Evolutionary conservation across 2,329 filamentous ascomycete genomes (phyloP).

Genomic region (Hyphodiscus sp.): DNA sequence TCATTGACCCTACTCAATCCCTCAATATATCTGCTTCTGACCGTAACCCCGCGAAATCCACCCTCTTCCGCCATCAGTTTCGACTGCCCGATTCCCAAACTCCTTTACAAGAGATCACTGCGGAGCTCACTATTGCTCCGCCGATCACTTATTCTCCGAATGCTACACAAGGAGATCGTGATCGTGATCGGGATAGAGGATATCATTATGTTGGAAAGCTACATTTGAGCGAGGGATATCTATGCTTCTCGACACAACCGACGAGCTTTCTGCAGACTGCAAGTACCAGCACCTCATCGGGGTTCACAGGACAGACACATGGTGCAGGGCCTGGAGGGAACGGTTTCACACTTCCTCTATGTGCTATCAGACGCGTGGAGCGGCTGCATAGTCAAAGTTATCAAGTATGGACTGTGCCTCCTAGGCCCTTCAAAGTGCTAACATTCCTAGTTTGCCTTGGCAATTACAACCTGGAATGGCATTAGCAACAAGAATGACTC

Average conservation of each 20-base stretch:
- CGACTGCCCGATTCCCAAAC: constrained; percentile 88
- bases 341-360: constrained; percentile 91
- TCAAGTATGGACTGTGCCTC: constrained; percentile 39
- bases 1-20: constrained; percentile 84
- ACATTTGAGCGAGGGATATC: constrained; percentile 87
- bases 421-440: constrained; percentile 12
- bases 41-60: constrained; percentile 80
- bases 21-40: constrained; percentile 67
- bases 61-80: constrained; percentile 93
- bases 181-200: constrained; percentile 58
- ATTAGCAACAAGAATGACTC: constrained; percentile 49
- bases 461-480: constrained; percentile 92
- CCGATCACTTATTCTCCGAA: constrained; percentile 42
- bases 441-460: constrained; percentile 66
- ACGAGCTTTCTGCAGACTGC: constrained; percentile 80
- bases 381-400: constrained; percentile 88
- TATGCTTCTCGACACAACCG: constrained; percentile 93
- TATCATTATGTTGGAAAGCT: constrained; percentile 90
- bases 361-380: constrained; percentile 86
- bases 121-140: constrained; percentile 82
- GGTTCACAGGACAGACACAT: constrained; percentile 88
- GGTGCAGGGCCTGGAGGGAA: constrained; percentile 89
- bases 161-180: constrained; percentile 63
- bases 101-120: constrained; percentile 91
- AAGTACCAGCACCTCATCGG: constrained; percentile 70